phyloP scores from a whole-genome alignment of 163 green algal species.

The Coccomyxa subellipsoidea region DNA sequence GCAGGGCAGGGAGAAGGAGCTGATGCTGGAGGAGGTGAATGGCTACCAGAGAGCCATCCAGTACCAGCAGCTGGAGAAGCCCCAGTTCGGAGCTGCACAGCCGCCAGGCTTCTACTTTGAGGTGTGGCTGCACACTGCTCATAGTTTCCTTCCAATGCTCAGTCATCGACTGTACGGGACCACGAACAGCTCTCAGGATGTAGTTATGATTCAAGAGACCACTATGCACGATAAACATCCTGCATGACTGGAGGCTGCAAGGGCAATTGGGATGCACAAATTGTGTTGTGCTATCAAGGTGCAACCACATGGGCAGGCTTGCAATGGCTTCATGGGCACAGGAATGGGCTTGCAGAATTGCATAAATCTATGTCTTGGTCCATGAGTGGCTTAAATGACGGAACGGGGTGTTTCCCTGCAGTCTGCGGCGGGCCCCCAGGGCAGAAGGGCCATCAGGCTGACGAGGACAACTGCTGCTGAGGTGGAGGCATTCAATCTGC shows the following conservation, averaged over 20 bases:
- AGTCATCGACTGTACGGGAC: neutral
- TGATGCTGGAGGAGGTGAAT: slow-evolving; percentile 34
- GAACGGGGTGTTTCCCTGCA: too few species aligned
- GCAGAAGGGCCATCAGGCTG: neutral
- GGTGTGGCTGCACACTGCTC: slow-evolving; percentile 8
- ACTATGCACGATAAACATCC: neutral
- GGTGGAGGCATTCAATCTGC: slow-evolving; percentile 14
- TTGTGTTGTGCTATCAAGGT: too few species aligned
- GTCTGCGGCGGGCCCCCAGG: neutral
- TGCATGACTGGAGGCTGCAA: neutral
- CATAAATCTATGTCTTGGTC: too few species aligned
- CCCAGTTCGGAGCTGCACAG: slow-evolving; percentile 24
- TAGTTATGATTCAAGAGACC: neutral
- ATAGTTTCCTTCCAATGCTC: neutral
- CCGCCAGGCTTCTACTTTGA: slow-evolving; percentile 48
- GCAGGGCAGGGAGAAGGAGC: slow-evolving; percentile 8
- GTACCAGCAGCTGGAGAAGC: slow-evolving; percentile 50
- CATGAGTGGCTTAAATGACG: too few species aligned
- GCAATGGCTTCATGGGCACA: too few species aligned
- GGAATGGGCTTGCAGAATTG: too few species aligned
- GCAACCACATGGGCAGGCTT: too few species aligned
- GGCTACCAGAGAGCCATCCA: slow-evolving; percentile 49
- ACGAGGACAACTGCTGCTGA: slow-evolving; percentile 3
- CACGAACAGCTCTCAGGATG: neutral
- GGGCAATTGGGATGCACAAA: neutral